Percentiles rank a stretch among this genome's conserved stretches.
Evolutionary conservation across 495 filamentous ascomycete genomes (phyloP).

Genomic region (Penicillium simplicissimum): DNA sequence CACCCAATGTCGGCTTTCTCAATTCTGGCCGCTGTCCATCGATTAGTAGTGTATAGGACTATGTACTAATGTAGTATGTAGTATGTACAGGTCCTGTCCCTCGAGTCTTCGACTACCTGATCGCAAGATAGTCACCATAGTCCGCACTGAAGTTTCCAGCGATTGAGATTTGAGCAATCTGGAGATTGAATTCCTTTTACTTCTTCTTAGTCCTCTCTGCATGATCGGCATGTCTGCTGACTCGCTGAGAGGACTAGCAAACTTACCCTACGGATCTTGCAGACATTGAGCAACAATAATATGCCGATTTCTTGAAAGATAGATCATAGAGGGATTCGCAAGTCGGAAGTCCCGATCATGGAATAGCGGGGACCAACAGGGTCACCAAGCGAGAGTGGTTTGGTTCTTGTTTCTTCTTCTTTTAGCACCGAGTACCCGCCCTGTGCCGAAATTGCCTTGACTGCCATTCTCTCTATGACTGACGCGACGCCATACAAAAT

Average conservation of each 20-base stretch:
- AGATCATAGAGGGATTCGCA: too few relatives aligned
- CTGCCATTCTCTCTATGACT: background rate
- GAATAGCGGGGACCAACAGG: slow-evolving; percentile 1
- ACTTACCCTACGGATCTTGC: slow-evolving; percentile 1
- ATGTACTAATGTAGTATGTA: too few relatives aligned
- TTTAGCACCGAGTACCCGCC: background rate
- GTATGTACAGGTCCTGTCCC: too few relatives aligned
- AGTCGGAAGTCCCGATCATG: background rate
- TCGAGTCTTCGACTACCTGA: background rate
- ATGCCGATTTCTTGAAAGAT: too few relatives aligned
- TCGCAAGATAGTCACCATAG: background rate
- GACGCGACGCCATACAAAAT: background rate
- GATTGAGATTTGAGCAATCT: background rate
- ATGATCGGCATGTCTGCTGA: background rate
- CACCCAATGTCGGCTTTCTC: background rate
- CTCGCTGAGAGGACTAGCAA: background rate
- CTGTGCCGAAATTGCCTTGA: background rate
- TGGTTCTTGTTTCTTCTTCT: background rate
- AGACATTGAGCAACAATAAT: background rate
- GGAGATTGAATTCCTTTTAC: background rate
- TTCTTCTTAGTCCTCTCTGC: background rate
- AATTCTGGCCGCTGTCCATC: background rate
- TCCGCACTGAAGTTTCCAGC: too few relatives aligned
- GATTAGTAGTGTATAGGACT: background rate
- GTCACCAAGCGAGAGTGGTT: background rate